phyloP scores from a whole-genome alignment of 1,139 yeast genomes.

The Pneumocystis wakefieldiae region DNA sequence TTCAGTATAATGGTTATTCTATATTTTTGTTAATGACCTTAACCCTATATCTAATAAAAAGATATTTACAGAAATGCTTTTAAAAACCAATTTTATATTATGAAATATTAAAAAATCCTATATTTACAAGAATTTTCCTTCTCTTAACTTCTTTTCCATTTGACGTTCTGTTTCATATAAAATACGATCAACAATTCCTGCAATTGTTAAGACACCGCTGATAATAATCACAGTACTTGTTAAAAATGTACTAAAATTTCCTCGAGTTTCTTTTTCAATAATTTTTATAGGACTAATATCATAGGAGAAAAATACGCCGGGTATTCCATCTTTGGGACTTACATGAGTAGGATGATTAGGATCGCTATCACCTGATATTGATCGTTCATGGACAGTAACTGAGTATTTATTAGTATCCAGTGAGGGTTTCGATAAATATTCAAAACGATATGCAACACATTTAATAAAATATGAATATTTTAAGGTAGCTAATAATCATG shows the following conservation, averaged over 20 bases:
- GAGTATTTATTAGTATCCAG: conserved; percentile 86
- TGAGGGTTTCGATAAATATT: conserved; percentile 34
- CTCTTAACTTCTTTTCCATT: not conserved
- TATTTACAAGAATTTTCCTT: not conserved
- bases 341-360: conserved; percentile 77
- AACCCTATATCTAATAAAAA: no score
- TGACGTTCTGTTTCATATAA: not conserved
- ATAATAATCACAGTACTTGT: not conserved
- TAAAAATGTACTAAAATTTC: conserved; percentile 15
- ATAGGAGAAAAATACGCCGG: conserved; percentile 75
- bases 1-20: no score
- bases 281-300: conserved; percentile 90
- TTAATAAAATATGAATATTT: conserved; percentile 66
- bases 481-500: conserved; percentile 28
- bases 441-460: conserved; percentile 81
- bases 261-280: conserved; percentile 65
- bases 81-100: no score
- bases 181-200: not conserved
- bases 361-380: conserved; percentile 73
- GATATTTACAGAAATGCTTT: no score
- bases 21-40: no score
- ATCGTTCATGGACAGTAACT: conserved; percentile 80
- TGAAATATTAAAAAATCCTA: not conserved
- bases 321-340: conserved; percentile 76
- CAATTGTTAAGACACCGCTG: not conserved